Evolutionary conservation across 345 rosid genomes (phyloP), one percentile per base, ranked within the genome.

Genomic region (Euphorbia tirucalli): DNA sequence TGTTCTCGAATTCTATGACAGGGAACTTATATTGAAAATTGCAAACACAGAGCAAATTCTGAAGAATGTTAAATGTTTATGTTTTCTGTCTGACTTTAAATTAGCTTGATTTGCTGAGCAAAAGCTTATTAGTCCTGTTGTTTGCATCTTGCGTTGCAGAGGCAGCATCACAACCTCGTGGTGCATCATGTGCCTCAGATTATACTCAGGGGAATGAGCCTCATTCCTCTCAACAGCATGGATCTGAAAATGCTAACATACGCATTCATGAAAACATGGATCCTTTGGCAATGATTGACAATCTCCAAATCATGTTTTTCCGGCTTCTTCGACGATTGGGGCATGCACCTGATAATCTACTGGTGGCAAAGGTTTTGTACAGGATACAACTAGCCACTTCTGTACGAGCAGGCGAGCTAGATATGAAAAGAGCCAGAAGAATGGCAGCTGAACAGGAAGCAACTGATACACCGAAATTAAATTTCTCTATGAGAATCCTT

Each of bases 351-450:
- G 88, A 88, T 66, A 89, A 83, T 81, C 80, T 86, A 59, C 72
- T 92, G 71, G 96, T 85, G 73, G 90, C 87, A 21, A 92, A 92
- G 82, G 97, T 90, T 74, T 80, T 92, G 44, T 90, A 92, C 68
- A 86, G 99, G 70, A 63, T 90, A 37, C 87, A 90, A 73, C 83
- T 95, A 5, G 97, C 96, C 1, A 83, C 87, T 79, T 81, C 89
- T 77, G 84, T 90, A 68, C 93, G 93, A 73, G 92, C 88, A 37
- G 89, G 89, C 77, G 89, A 85, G 79, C 79, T 92, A 19, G 89
- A 92, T 79, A 61, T 88, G 49, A 88, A 85, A 80, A 73, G 74
- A 73, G 83, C 87, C 62, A 87, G 84, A 79, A 79, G 77, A 62
- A 66, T 85, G 25, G 96, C 97, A 39, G 89, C 79, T 75, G 88